Evolutionary conservation across 2,329 filamentous ascomycete species (phyloP), one percentile per base, ranked within the genome.

Genomic region (Lachnellula occidentalis): DNA sequence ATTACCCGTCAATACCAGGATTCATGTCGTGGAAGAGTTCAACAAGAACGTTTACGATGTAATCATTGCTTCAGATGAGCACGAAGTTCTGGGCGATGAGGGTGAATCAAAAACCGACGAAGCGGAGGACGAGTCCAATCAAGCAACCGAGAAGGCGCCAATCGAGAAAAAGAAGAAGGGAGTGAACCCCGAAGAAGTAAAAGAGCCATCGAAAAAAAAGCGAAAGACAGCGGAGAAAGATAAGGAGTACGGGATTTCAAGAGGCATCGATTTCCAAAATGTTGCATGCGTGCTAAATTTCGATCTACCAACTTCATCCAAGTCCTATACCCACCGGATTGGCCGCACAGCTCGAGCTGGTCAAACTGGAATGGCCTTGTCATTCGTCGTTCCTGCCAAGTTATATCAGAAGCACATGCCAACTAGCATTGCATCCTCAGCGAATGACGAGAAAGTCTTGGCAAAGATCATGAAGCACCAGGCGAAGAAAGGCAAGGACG

Each of bases 31-130:
- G 2, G 88, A 97, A 65, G 91, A 97, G 70, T 99, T 99, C 74
- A 99, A 97, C 75, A 88, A 89, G 72, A 89, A 90, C 51, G 85
- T 97, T 6, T 99, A 99, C 77, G 92, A 99, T 65, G 96, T 97
- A 58, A 92, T 99, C 62, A 96, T 99, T 65, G 94, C 94, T 1
- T 92, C 90, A 0, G 94, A 99, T 64, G 92, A 96, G 69, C 87
- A 88, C 61, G 91, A 95, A 67, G 82, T 95, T 11, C 71, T 96
- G 11, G 90, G 88, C 12, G 79, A 83, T 19, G 82, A 86, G 51
- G 68, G 70, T 21, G 59, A 64, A 48, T 53, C 61, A 19, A 64
- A 67, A 53, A 51, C 64, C n/a, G 67, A 73, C 55, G 67, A 71
- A 17, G 68, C 71, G 22, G 65, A 66, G 24, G 58, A 63, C n/a